These are phyloP conservation scores for Taphrina communis DNA, from an alignment of 1,139 yeast species.

Conservation along the genomic window DNA sequence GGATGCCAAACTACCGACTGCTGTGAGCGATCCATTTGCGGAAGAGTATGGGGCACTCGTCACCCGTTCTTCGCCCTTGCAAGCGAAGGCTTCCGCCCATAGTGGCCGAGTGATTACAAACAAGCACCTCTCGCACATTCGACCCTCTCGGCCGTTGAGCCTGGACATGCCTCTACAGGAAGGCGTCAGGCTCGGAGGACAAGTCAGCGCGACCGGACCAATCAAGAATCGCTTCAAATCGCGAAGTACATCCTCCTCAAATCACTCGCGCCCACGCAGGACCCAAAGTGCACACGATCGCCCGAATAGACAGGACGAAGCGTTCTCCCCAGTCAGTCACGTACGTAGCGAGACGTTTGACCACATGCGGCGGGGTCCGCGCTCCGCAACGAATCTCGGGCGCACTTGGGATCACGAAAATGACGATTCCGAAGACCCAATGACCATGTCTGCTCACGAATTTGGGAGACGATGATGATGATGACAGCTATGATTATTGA, in stretches of 20 bases:
- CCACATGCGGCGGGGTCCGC: background rate
- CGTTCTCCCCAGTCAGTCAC: background rate
- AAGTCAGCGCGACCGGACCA: conserved; percentile 2
- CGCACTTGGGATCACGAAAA: background rate
- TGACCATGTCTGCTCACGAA: conserved; percentile 15
- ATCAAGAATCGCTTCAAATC: conserved; percentile 27
- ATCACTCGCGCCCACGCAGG: conserved; percentile 6
- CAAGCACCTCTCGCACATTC: conserved; percentile 18
- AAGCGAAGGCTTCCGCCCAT: background rate
- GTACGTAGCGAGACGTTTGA: conserved; percentile 11
- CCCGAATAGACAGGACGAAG: background rate
- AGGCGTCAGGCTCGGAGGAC: background rate
- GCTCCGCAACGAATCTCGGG: background rate
- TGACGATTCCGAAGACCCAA: background rate
- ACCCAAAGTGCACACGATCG: conserved; percentile 17
- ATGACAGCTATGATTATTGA: no score
- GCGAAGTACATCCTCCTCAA: conserved; percentile 23
- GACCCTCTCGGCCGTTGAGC: conserved; percentile 13
- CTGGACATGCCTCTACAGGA: conserved; percentile 10
- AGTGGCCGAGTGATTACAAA: conserved; percentile 2
- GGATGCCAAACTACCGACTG: conserved; percentile 10
- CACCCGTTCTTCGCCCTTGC: conserved; percentile 8
- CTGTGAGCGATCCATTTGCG: conserved; percentile 9
- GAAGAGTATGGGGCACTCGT: conserved; percentile 13
- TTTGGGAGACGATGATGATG: background rate